Conservation (phyloP, 345 rosid species). For the Euclidium syriacum region DNA sequence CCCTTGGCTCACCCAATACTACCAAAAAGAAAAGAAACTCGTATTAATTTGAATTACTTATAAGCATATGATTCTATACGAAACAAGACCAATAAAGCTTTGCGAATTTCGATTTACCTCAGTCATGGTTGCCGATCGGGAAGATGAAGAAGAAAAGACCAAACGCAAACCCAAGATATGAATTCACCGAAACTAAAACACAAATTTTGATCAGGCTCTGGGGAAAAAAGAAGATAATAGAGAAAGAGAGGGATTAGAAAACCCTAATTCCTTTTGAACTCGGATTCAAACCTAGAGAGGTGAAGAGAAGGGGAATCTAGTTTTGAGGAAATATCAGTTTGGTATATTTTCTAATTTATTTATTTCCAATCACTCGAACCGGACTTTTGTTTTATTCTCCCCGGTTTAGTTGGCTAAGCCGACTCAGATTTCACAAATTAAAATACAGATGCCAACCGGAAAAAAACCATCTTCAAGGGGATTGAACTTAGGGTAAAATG, state of each 20-base stretch:
- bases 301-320: background rate
- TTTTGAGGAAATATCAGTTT: background rate
- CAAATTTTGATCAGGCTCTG: background rate
- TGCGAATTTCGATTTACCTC: slow-evolving; percentile 41
- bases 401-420: background rate
- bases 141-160: slow-evolving; percentile 7
- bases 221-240: too few relatives aligned
- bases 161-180: background rate
- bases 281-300: background rate
- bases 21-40: background rate
- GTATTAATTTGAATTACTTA: background rate
- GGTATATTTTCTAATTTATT: background rate
- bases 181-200: background rate
- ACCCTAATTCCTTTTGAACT: slow-evolving; percentile 16
- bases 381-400: background rate
- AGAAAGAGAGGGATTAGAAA: background rate
- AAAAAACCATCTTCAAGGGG: too few relatives aligned
- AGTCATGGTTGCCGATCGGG: slow-evolving; percentile 46
- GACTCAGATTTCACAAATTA: background rate
- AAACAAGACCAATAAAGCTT: background rate
- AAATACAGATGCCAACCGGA: background rate
- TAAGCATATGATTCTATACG: background rate
- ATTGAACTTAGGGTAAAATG: too few relatives aligned
- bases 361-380: background rate
- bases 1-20: slow-evolving; percentile 99